Conservation (phyloP, 306 rosid genomes). For the Castanea sativa region DNA sequence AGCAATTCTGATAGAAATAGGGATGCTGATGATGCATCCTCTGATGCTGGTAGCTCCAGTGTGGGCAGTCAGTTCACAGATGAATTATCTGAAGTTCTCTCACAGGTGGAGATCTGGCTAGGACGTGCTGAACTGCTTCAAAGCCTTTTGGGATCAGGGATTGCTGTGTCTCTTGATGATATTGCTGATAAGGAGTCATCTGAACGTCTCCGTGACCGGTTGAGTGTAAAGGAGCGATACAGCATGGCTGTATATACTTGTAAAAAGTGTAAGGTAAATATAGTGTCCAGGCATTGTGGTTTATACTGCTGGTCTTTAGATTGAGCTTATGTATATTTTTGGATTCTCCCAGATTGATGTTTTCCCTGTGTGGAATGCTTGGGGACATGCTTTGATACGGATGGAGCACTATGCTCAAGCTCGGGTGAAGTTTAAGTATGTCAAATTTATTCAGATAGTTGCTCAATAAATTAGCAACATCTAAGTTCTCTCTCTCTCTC, state of each 20-base stretch:
- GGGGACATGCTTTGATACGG: conserved; percentile 98
- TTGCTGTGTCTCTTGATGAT: conserved; percentile 94
- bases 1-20: conserved; percentile 72
- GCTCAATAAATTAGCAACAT: neutral
- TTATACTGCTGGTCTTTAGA: conserved; percentile 19
- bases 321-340: conserved; percentile 22
- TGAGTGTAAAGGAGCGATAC: conserved; percentile 82
- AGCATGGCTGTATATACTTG: conserved; percentile 99
- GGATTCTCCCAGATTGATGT: conserved; percentile 77
- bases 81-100: conserved; percentile 76
- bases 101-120: conserved; percentile 80
- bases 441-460: conserved; percentile 9
- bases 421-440: conserved; percentile 95
- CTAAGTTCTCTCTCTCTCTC: neutral
- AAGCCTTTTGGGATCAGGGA: conserved; percentile 94
- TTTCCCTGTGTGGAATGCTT: conserved; percentile 97
- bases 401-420: conserved; percentile 97
- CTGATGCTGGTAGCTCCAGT: conserved; percentile 97
- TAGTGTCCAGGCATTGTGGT: conserved; percentile 11
- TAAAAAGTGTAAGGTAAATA: conserved; percentile 89
- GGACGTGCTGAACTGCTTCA: conserved; percentile 95
- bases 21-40: conserved; percentile 84
- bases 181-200: conserved; percentile 93
- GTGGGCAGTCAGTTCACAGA: conserved; percentile 89
- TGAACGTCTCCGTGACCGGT: conserved; percentile 86